Evolutionary conservation across 108 stramenopile genomes (phyloP).

Genomic region (Cyclotella kingstonii): DNA sequence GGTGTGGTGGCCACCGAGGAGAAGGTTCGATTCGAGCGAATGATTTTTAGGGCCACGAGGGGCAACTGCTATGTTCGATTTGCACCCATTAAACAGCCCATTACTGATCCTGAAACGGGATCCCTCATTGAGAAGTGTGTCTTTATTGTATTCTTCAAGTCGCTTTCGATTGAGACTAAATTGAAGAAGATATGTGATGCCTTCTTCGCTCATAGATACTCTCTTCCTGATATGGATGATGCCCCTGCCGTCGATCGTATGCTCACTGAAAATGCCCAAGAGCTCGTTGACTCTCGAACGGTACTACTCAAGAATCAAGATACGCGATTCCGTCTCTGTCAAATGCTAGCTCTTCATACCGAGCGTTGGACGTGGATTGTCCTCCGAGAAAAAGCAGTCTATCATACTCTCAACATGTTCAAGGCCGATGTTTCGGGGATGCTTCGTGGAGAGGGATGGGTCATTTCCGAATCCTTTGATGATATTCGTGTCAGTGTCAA

Average conservation of each 20-base stretch:
- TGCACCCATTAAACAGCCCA: conserved; percentile 90
- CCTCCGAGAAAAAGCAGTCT: conserved; percentile 90
- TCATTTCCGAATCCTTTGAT: conserved; percentile 73
- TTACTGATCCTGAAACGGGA: conserved; percentile 86
- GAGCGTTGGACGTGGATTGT: conserved; percentile 93
- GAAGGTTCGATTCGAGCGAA: conserved; percentile 91
- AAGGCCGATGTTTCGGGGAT: conserved; percentile 93
- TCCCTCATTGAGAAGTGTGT: conserved; percentile 85
- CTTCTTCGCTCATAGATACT: conserved; percentile 92
- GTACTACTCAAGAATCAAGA: conserved; percentile 96
- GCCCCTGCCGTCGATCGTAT: conserved; percentile 74
- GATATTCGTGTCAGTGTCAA: conserved; percentile 76
- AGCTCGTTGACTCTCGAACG: conserved; percentile 84
- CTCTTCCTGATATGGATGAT: conserved; percentile 94
- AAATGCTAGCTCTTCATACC: conserved; percentile 80
- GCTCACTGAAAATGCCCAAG: conserved; percentile 87
- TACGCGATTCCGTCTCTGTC: conserved; percentile 89
- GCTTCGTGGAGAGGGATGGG: conserved; percentile 98
- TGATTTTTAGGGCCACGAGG: conserved; percentile 95
- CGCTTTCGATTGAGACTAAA: conserved; percentile 88
- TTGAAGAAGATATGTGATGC: conserved; percentile 98
- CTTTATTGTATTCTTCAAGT: conserved; percentile 98
- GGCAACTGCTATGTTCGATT: conserved; percentile 97
- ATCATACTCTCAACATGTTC: conserved; percentile 98
- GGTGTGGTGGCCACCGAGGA: conserved; percentile 93